Percentiles rank a stretch among this genome's conserved stretches.
Evolutionary conservation across 148 eudicot genomes (phyloP).

Genomic region (Oxyria digyna): DNA sequence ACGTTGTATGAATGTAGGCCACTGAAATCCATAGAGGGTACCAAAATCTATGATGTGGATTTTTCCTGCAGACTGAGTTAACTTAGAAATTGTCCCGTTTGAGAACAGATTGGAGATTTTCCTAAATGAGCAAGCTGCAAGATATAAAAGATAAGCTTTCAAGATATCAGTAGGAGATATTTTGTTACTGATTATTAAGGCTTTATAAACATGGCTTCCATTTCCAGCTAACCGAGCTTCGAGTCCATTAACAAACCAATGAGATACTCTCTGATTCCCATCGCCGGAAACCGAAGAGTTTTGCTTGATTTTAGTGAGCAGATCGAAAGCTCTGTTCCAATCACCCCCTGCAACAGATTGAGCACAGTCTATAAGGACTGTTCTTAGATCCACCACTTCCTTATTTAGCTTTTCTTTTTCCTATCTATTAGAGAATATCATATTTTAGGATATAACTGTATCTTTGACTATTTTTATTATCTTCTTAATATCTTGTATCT

Average conservation of each 20-base stretch:
- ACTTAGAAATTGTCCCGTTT: constrained; percentile 27
- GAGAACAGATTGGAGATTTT: constrained; percentile 40
- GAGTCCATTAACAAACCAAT: constrained; percentile 47
- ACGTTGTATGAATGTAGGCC: constrained; percentile 59
- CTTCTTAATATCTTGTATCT: too few relatives aligned
- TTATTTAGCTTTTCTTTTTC: constrained; percentile 24
- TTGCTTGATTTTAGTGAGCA: constrained; percentile 37
- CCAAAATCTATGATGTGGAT: constrained; percentile 64
- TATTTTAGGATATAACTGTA: too few relatives aligned
- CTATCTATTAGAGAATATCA: too few relatives aligned
- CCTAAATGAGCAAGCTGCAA: constrained; percentile 41
- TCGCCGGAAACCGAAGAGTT: constrained; percentile 54
- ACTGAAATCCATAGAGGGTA: constrained; percentile 54
- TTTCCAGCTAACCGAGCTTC: constrained; percentile 64
- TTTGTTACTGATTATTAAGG: constrained; percentile 25
- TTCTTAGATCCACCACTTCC: constrained; percentile 49
- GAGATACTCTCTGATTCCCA: constrained; percentile 53
- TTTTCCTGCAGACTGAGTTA: constrained; percentile 18
- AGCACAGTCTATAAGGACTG: constrained; percentile 47
- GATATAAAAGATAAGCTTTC: constrained; percentile 47
- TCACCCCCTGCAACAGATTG: constrained; percentile 56
- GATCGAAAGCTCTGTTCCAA: constrained; percentile 27
- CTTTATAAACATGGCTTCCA: constrained; percentile 46
- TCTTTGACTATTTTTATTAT: too few relatives aligned
- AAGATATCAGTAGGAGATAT: constrained; percentile 36